phyloP scores from a whole-genome alignment of 257 asterid genomes.

The Ballota nigra region DNA sequence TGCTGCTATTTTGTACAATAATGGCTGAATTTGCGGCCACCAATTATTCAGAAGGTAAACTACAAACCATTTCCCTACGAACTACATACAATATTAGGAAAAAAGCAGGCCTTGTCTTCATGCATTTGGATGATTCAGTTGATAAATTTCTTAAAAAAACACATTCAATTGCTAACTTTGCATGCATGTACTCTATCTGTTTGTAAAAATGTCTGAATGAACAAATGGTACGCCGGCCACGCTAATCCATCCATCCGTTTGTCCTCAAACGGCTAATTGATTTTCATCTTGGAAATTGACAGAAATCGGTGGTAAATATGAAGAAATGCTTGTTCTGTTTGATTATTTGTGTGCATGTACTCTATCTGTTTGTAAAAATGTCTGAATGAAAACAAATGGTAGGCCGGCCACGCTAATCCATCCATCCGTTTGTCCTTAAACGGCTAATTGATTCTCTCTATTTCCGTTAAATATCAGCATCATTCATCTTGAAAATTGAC shows the following conservation, averaged over 20 bases:
- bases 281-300: slow-evolving; percentile 17
- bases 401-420: slow-evolving; percentile 35
- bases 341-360: slow-evolving; percentile 15
- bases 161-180: slow-evolving; percentile 4
- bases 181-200: slow-evolving; percentile 23
- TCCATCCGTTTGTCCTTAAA: slow-evolving; percentile 33
- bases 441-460: slow-evolving; percentile 25
- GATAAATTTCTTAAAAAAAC: neutral
- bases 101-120: slow-evolving; percentile 37
- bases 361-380: slow-evolving; percentile 23
- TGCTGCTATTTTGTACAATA: slow-evolving; percentile 9
- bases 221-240: slow-evolving; percentile 33
- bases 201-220: slow-evolving; percentile 20
- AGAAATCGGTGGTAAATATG: slow-evolving; percentile 21
- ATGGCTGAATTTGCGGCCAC: slow-evolving; percentile 12
- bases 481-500: slow-evolving; percentile 2
- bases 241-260: slow-evolving; percentile 19
- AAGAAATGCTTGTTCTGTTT: slow-evolving; percentile 19
- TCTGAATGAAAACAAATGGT: slow-evolving; percentile 1
- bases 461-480: slow-evolving; percentile 17
- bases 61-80: neutral
- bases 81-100: neutral
- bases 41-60: neutral
- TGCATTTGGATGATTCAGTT: slow-evolving; percentile 27
- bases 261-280: slow-evolving; percentile 30